Evolutionary conservation across 495 filamentous ascomycete genomes (phyloP), one percentile per base, ranked within the genome.

Genomic region (Jackrogersella multiformis): DNA sequence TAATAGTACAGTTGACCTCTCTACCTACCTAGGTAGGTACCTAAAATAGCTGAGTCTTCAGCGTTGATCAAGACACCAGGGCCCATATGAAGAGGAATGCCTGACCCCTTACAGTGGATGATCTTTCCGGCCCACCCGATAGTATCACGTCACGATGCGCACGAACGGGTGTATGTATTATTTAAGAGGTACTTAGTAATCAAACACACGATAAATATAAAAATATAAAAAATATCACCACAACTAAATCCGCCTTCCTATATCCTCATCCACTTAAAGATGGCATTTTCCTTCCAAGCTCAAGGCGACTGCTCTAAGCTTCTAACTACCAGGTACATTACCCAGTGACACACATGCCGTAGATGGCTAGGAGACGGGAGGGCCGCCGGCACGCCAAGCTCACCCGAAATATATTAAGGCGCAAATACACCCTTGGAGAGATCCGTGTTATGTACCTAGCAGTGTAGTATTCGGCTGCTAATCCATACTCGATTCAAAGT

Each of bases 381-480:
- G 21, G 16, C 58, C 46, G 65, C 45, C 35, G 20, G 28, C 15
- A n/a, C 34, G 65, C 58, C 45, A 56, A 67, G 64, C 20, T 34
- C 32, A n/a, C 20, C 30, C 35, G 42, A 45, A 45, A 51, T 10
- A 51, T 10, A 64, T 57, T 24, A 24, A 49, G 42, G 46, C 20
- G 38, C 57, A 16, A 56, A 46, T 57, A 24, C 13, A 24, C 52
- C 41, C 58, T 26, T 35, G 35, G n/a, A 38, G 30, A 23, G 64
- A 56, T 10, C 13, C 39, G 52, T 26, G 51, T 26, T 44, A 61
- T 38, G 65, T n/a, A n/a, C n/a, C n/a, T n/a, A n/a, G n/a, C n/a
- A n/a, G n/a, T n/a, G n/a, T 68, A 53, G 53, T 13, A 68, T 68
- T 55, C 52, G 35, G 30, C n/a, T 60, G 28, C 48, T 6, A 35